These are phyloP conservation scores for Pestalotiopsis sp. DNA, from an alignment of 2,329 filamentous ascomycete species.

Conservation along the genomic window DNA sequence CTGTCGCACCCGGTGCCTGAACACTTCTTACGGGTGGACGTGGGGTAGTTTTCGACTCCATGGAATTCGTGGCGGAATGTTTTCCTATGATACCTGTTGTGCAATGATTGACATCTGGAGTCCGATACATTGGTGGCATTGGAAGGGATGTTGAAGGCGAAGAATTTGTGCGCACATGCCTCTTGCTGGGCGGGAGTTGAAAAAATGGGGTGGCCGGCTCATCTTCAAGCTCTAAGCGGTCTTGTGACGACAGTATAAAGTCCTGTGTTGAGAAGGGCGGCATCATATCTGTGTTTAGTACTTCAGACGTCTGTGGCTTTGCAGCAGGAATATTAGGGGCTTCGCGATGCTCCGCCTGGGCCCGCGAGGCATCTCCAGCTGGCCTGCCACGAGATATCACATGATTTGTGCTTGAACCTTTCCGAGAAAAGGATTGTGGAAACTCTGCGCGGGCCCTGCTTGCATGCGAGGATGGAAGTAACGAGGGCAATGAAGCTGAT, in stretches of 20 bases:
- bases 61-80: neutral
- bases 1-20: neutral
- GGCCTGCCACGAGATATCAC: neutral
- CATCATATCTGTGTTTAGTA: constrained; percentile 19
- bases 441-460: neutral
- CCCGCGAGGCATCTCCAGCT: neutral
- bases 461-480: neutral
- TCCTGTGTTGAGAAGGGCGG: constrained; percentile 47
- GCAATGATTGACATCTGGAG: neutral
- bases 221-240: constrained; percentile 42
- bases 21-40: neutral
- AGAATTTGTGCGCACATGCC: neutral
- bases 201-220: constrained; percentile 18
- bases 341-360: neutral
- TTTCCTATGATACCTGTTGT: neutral
- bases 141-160: neutral
- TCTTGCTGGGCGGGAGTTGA: neutral
- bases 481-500: neutral
- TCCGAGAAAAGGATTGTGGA: neutral
- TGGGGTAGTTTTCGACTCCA: neutral
- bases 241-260: constrained; percentile 45
- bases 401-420: neutral
- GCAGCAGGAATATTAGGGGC: neutral
- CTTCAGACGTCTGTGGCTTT: neutral
- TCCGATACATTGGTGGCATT: neutral